Evolutionary conservation across 768 basidiomycete genomes (phyloP).

Genomic region (Russula olivacea): DNA sequence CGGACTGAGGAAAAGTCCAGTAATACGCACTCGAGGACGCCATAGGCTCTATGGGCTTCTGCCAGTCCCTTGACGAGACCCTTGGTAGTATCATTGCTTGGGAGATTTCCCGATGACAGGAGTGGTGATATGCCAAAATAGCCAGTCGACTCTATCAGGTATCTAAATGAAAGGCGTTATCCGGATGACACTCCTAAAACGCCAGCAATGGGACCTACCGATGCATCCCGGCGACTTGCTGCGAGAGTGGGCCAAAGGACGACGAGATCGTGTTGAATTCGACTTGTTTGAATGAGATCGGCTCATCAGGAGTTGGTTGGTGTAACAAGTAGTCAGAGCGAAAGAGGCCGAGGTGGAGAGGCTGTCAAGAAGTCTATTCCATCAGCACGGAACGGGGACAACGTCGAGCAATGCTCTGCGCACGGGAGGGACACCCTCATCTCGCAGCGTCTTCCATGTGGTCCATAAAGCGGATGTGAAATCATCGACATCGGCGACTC

Average conservation of each 20-base stretch:
- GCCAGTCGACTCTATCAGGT: slow-evolving; percentile 55
- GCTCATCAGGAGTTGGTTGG: slow-evolving; percentile 33
- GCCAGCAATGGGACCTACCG: slow-evolving; percentile 40
- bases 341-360: slow-evolving; percentile 83
- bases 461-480: slow-evolving; percentile 85
- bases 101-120: slow-evolving; percentile 54
- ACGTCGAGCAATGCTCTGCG: slow-evolving; percentile 16
- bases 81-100: slow-evolving; percentile 62
- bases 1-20: not conserved
- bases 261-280: slow-evolving; percentile 97
- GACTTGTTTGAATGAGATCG: slow-evolving; percentile 75
- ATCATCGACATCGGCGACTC: slow-evolving; percentile 76
- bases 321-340: slow-evolving; percentile 94
- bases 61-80: slow-evolving; percentile 73
- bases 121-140: slow-evolving; percentile 59
- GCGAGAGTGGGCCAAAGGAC: slow-evolving; percentile 79
- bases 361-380: slow-evolving; percentile 39
- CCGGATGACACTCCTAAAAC: not conserved
- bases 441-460: slow-evolving; percentile 73
- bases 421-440: slow-evolving; percentile 57
- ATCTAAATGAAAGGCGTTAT: slow-evolving; percentile 39
- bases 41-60: slow-evolving; percentile 72
- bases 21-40: slow-evolving; percentile 42
- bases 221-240: slow-evolving; percentile 65
- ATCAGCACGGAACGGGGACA: slow-evolving; percentile 20